Conservation (phyloP, 345 rosid species). For the Ceriops tagal region DNA sequence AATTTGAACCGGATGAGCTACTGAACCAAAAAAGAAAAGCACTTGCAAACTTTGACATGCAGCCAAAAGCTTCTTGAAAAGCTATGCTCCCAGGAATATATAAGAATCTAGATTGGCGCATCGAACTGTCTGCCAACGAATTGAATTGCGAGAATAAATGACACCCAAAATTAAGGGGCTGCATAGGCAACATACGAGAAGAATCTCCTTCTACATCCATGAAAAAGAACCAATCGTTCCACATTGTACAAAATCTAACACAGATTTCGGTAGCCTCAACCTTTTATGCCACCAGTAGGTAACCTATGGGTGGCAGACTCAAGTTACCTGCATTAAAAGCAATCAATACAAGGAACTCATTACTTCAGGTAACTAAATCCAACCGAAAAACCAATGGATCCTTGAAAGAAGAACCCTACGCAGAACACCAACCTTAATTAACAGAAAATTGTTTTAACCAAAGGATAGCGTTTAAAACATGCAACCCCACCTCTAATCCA, state of each 20-base stretch:
- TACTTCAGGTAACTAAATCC: neutral
- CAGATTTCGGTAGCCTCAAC: conserved; percentile 18
- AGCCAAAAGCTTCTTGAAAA: conserved; percentile 52
- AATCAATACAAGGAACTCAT: neutral
- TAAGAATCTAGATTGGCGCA: conserved; percentile 29
- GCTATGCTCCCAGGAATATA: conserved; percentile 45
- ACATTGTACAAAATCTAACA: conserved; percentile 27
- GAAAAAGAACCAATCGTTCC: conserved; percentile 39
- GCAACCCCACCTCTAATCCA: too few species aligned
- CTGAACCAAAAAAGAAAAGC: conserved; percentile 54
- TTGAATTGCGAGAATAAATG: conserved; percentile 38
- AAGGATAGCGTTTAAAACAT: too few species aligned
- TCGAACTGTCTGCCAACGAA: conserved; percentile 31
- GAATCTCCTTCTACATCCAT: conserved; percentile 49
- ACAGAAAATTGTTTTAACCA: too few species aligned
- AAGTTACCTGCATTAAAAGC: conserved; percentile 9
- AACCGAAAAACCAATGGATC: neutral
- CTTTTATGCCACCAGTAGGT: neutral
- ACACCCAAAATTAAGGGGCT: conserved; percentile 39
- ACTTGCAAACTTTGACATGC: conserved; percentile 61
- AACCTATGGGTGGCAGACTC: neutral
- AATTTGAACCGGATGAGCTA: conserved; percentile 42
- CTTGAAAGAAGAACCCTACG: too few species aligned
- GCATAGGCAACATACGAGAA: conserved; percentile 43
- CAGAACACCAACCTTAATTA: too few species aligned